Conservation (phyloP, 169 alveolate genomes). For the Cryptosporidium parvum region DNA sequence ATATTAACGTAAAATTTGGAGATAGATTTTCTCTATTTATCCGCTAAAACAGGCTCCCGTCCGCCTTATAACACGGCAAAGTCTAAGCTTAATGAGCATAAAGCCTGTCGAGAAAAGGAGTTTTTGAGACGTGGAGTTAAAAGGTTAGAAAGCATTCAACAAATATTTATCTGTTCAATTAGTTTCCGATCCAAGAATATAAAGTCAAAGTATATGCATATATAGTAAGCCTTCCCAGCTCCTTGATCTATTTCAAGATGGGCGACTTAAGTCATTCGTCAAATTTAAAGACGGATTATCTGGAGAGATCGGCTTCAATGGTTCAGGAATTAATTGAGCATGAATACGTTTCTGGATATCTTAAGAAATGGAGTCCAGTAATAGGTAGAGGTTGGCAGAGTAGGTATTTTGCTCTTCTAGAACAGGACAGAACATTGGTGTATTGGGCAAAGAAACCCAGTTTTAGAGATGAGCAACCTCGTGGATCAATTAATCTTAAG, state of each 20-base stretch:
- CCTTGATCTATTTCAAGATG: constrained; percentile 20
- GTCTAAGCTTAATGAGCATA: neutral
- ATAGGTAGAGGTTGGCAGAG: constrained; percentile 75
- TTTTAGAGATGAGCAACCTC: constrained; percentile 64
- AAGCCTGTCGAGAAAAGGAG: neutral
- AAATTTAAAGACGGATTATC: neutral
- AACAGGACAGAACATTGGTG: constrained; percentile 54
- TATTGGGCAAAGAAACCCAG: constrained; percentile 68
- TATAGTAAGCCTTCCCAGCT: neutral
- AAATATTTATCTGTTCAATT: neutral
- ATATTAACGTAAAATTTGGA: neutral
- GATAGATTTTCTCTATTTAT: neutral
- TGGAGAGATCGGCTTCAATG: constrained; percentile 57
- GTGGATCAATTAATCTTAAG: constrained; percentile 61
- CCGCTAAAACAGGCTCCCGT: constrained; percentile 13
- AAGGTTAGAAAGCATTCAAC: neutral
- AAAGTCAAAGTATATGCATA: neutral
- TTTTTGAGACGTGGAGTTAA: constrained; percentile 11
- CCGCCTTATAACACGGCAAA: constrained; percentile 5
- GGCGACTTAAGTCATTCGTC: constrained; percentile 12
- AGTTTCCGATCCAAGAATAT: neutral
- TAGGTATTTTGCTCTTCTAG: constrained; percentile 64
- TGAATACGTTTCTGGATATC: constrained; percentile 64
- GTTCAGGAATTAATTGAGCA: constrained; percentile 70
- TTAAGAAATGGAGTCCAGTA: constrained; percentile 74